Conservation (phyloP, 140 eudicot species). For the Ambrosia hybrid region DNA sequence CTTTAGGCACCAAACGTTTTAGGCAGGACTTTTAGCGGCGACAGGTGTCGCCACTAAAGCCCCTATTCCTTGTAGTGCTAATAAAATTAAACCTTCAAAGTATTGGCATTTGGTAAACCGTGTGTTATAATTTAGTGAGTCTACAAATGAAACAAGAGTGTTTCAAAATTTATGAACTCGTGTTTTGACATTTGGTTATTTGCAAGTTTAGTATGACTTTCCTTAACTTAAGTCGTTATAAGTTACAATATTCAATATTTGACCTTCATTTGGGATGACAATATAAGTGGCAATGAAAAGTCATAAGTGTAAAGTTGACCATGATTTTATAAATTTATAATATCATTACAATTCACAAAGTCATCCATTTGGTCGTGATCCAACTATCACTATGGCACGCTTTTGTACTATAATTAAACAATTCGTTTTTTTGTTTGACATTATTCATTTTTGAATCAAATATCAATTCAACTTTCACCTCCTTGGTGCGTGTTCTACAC, state of each 20-base stretch:
- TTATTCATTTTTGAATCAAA: background rate
- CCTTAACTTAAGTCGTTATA: background rate
- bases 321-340: constrained; percentile 5
- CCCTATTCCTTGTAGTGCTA: no score
- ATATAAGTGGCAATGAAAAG: constrained; percentile 14
- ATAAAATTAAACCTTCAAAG: no score
- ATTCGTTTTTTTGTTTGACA: constrained; percentile 29
- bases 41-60: no score
- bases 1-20: no score
- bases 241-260: background rate
- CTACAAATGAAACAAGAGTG: no score
- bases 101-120: no score
- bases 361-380: constrained; percentile 29
- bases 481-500: constrained; percentile 30
- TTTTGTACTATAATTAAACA: constrained; percentile 25
- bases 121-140: no score
- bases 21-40: no score
- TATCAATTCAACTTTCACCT: constrained; percentile 10
- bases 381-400: constrained; percentile 29
- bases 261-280: background rate
- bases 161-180: no score
- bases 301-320: constrained; percentile 34
- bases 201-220: background rate
- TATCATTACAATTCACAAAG: constrained; percentile 11
- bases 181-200: no score